Conservation (phyloP, 306 rosid genomes). For the Potentilla sterilis region DNA sequence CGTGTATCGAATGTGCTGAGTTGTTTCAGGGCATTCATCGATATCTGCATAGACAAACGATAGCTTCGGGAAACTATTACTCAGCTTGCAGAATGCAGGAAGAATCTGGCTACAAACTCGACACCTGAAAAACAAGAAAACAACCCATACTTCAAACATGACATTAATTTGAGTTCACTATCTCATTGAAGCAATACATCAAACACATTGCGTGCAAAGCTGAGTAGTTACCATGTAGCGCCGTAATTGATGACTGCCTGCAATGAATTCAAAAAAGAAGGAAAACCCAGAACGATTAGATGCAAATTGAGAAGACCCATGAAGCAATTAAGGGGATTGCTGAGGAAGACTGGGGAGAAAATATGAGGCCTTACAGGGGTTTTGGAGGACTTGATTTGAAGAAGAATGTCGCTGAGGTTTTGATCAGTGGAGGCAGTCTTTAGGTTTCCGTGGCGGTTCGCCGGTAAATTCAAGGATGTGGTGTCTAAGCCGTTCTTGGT, state of each 20-base stretch:
- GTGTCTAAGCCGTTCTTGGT: not conserved
- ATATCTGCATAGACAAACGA: conserved; percentile 74
- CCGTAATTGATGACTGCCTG: conserved; percentile 95
- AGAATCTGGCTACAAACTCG: conserved; percentile 72
- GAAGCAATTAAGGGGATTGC: not conserved
- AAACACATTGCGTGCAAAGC: conserved; percentile 34
- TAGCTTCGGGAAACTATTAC: conserved; percentile 67
- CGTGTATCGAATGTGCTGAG: conserved; percentile 76
- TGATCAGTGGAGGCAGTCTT: conserved; percentile 64
- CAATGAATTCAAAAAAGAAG: conserved; percentile 19
- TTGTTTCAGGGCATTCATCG: conserved; percentile 88
- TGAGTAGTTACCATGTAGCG: conserved; percentile 66
- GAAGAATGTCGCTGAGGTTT: conserved; percentile 47
- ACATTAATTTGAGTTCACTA: no score
- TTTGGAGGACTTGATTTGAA: conserved; percentile 72
- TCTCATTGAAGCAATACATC: conserved; percentile 18
- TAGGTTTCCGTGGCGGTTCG: conserved; percentile 51
- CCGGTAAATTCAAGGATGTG: conserved; percentile 19
- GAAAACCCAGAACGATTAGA: not conserved
- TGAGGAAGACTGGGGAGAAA: not conserved
- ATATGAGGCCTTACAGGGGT: conserved; percentile 43
- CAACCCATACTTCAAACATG: not conserved
- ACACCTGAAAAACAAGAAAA: conserved; percentile 55
- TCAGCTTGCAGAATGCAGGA: conserved; percentile 66
- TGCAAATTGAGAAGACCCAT: not conserved